phyloP scores from a whole-genome alignment of 331 rosid species.

The Telfairia occidentalis region DNA sequence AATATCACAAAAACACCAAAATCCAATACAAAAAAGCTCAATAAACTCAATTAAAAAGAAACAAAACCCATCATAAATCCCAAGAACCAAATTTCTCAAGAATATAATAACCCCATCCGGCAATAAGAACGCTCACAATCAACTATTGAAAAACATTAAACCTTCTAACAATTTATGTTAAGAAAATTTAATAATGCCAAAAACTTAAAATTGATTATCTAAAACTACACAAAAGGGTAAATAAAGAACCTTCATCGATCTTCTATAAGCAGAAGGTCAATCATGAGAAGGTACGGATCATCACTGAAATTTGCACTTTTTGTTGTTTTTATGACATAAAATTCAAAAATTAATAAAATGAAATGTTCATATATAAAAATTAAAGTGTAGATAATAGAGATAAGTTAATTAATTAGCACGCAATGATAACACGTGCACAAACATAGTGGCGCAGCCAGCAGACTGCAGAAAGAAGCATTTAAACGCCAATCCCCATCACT shows the following conservation, averaged over 20 bases:
- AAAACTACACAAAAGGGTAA: not conserved
- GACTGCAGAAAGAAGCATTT: not conserved
- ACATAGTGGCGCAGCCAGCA: not conserved
- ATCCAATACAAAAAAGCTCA: too few relatives aligned
- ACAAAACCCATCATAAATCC: too few relatives aligned
- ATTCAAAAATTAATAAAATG: not conserved
- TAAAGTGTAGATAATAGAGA: not conserved
- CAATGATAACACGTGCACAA: not conserved
- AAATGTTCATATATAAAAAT: not conserved
- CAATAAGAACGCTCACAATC: too few relatives aligned
- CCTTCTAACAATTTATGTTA: not conserved
- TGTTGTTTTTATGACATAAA: not conserved
- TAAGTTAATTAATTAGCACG: not conserved
- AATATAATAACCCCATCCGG: too few relatives aligned
- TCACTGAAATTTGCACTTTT: not conserved
- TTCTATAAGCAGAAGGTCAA: not conserved
- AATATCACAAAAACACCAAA: too few relatives aligned
- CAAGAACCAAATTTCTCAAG: too few relatives aligned
- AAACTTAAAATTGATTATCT: not conserved
- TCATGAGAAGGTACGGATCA: not conserved
- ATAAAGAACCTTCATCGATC: not conserved
- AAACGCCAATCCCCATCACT: conserved; percentile 1
- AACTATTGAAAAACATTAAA: too few relatives aligned
- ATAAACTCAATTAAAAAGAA: too few relatives aligned
- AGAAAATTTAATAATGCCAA: too few relatives aligned